Conservation (phyloP, 2,329 filamentous ascomycete genomes). For the Diaporthe aspalathi region DNA sequence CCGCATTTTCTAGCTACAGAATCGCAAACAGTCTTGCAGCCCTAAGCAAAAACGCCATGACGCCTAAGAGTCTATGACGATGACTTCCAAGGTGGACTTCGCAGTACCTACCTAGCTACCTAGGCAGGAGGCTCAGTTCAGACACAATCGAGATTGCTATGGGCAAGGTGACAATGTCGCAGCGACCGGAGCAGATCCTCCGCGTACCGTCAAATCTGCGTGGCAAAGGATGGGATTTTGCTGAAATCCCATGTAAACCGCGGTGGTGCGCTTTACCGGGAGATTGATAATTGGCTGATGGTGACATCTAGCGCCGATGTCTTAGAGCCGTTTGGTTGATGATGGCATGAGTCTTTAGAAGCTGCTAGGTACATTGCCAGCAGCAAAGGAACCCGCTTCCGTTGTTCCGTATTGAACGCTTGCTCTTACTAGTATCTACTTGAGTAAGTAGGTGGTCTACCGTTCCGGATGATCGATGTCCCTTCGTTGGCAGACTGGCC, state of each 20-base stretch:
- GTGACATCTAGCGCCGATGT: slow-evolving; percentile 6
- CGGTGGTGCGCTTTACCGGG: neutral
- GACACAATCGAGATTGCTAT: neutral
- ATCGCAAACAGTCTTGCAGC: neutral
- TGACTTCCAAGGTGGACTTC: neutral
- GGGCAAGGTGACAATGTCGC: neutral
- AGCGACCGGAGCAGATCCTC: neutral
- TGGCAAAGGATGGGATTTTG: neutral
- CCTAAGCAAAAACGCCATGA: slow-evolving; percentile 22
- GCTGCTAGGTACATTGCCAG: neutral
- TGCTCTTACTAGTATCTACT: neutral
- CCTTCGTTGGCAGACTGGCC: neutral
- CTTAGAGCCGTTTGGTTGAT: neutral
- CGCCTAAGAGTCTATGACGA: slow-evolving; percentile 32
- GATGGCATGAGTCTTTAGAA: neutral
- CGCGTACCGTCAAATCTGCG: neutral
- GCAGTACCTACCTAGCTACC: neutral
- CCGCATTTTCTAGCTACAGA: neutral
- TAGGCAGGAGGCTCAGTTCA: neutral
- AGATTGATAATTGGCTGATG: slow-evolving; percentile 8
- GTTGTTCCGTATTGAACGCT: neutral
- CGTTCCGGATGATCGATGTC: neutral
- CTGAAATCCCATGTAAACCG: slow-evolving; percentile 6
- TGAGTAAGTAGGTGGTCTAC: no score
- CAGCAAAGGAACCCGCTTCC: neutral